Evolutionary conservation across 2,329 filamentous ascomycete species (phyloP).

Genomic region (Daldinia sp.): DNA sequence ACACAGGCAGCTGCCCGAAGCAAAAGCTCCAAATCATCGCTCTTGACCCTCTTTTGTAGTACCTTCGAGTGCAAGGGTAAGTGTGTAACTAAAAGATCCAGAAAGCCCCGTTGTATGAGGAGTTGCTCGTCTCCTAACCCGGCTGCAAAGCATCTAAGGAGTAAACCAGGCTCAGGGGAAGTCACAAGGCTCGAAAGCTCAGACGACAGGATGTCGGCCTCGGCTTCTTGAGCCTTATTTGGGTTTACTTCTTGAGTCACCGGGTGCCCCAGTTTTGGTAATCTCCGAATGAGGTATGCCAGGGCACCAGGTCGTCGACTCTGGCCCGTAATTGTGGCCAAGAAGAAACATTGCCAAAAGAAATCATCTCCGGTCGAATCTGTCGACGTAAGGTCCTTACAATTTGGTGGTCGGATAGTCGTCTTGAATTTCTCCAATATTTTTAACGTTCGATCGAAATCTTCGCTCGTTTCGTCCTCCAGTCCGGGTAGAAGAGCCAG

Average conservation of each 20-base stretch:
- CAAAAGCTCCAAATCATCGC: constrained; percentile 80
- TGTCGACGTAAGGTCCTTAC: constrained; percentile 58
- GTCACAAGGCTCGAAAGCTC: constrained; percentile 74
- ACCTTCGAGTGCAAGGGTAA: constrained; percentile 85
- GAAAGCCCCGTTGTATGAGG: constrained; percentile 90
- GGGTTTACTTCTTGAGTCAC: constrained; percentile 47
- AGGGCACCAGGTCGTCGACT: constrained; percentile 85
- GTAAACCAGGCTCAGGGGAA: constrained; percentile 87
- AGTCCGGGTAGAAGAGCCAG: constrained; percentile 88
- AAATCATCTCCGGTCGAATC: constrained; percentile 78
- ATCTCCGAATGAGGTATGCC: constrained; percentile 80
- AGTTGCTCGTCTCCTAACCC: constrained; percentile 88
- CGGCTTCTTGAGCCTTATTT: constrained; percentile 45
- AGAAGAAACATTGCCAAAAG: constrained; percentile 98
- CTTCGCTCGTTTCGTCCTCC: constrained; percentile 96
- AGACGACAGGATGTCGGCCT: constrained; percentile 57
- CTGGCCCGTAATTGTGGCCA: constrained; percentile 89
- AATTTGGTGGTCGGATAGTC: constrained; percentile 65
- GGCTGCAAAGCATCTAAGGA: constrained; percentile 90
- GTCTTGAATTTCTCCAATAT: constrained; percentile 81
- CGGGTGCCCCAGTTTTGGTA: constrained; percentile 73
- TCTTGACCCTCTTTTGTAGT: constrained; percentile 76
- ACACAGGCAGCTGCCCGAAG: constrained; percentile 86
- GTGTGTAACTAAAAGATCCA: constrained; percentile 91
- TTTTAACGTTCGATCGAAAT: constrained; percentile 87